Conservation (phyloP, 116 monocot species). For the Posidonia oceanica region DNA sequence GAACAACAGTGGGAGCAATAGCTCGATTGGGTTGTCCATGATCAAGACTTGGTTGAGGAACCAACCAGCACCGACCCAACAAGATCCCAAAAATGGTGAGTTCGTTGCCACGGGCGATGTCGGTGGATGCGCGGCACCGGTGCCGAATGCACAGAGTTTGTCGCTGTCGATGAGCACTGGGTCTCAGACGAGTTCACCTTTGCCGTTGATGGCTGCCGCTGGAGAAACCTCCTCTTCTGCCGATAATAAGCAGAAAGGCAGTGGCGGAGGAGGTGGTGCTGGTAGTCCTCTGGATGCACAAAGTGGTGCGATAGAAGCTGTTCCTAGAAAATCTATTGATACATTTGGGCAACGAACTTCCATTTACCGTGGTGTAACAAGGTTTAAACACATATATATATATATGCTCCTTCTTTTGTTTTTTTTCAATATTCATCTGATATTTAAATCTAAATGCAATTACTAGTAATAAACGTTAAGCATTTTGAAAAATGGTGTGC, state of each 20-base stretch:
- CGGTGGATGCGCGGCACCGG: not conserved
- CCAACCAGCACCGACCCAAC: slow-evolving; percentile 40
- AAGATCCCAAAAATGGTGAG: slow-evolving; percentile 12
- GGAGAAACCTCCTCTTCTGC: slow-evolving; percentile 36
- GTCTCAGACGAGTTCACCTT: slow-evolving; percentile 43
- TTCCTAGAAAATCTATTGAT: slow-evolving; percentile 66
- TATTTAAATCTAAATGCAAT: not conserved
- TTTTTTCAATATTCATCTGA: not conserved
- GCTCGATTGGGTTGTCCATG: slow-evolving; percentile 62
- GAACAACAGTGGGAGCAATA: slow-evolving; percentile 3
- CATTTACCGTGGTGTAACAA: slow-evolving; percentile 91
- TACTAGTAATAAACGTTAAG: too few species aligned
- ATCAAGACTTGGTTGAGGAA: slow-evolving; percentile 78
- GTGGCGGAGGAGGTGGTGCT: not conserved
- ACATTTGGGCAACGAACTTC: slow-evolving; percentile 97
- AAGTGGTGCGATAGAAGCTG: slow-evolving; percentile 33
- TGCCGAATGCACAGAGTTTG: slow-evolving; percentile 20
- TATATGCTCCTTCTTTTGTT: not conserved
- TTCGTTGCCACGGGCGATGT: not conserved
- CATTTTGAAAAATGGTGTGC: too few species aligned
- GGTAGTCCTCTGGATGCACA: slow-evolving; percentile 23
- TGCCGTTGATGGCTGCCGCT: slow-evolving; percentile 25
- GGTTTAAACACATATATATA: slow-evolving; percentile 18
- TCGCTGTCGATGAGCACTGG: slow-evolving; percentile 87
- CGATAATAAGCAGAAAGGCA: slow-evolving; percentile 36